Percentiles rank a stretch among this genome's conserved stretches.
These are phyloP conservation scores for Fragaria vesca DNA, from an alignment of 306 rosid genomes.

Conservation along the genomic window DNA sequence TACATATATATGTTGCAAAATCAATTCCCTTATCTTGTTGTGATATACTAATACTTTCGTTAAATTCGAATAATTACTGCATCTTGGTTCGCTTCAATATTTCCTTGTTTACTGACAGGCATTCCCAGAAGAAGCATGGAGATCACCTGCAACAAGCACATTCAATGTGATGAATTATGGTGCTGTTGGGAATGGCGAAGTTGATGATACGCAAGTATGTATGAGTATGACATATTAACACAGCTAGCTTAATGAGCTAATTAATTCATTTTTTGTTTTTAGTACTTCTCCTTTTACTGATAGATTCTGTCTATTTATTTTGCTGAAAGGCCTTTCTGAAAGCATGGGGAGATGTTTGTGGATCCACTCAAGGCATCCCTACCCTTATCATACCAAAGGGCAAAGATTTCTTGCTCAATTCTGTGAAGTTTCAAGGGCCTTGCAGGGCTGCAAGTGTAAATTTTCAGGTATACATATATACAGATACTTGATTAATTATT, in stretches of 20 bases:
- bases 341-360: slow-evolving; percentile 51
- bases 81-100: not conserved
- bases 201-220: slow-evolving; percentile 30
- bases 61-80: not conserved
- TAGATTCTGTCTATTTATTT: not conserved
- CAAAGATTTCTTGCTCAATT: slow-evolving; percentile 40
- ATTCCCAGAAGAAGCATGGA: not conserved
- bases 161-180: slow-evolving; percentile 43
- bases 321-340: slow-evolving; percentile 40
- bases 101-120: not conserved
- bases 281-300: not conserved
- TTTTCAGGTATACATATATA: slow-evolving; percentile 27
- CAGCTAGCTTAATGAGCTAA: not conserved
- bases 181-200: too few species aligned
- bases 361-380: slow-evolving; percentile 18
- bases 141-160: not conserved
- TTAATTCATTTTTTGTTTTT: not conserved
- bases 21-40: not conserved
- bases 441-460: slow-evolving; percentile 37
- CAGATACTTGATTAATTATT: too few species aligned
- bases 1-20: not conserved
- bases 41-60: not conserved
- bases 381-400: slow-evolving; percentile 38
- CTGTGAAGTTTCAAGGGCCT: slow-evolving; percentile 44
- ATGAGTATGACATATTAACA: not conserved